A percentile compares a stretch with the other conserved stretches of the same genome.
Conservation (phyloP, 805 yeast genomes). For the Saturnispora saitoi region DNA sequence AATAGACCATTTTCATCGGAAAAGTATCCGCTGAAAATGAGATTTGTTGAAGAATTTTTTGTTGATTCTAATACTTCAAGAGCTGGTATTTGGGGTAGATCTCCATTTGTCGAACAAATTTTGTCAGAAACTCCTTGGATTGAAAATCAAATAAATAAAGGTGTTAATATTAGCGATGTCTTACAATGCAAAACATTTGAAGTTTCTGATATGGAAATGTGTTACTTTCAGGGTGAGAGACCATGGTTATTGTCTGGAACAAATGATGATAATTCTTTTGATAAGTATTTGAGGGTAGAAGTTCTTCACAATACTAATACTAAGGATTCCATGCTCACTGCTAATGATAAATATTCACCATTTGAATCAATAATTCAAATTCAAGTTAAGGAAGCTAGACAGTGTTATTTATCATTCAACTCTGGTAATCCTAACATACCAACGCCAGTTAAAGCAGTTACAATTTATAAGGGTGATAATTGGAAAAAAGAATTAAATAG, state of each 20-base stretch:
- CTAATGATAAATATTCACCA: constrained; percentile 44
- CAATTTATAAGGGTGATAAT: constrained; percentile 33
- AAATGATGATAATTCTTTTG: constrained; percentile 25
- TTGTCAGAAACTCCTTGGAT: constrained; percentile 59
- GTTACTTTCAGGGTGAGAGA: constrained; percentile 42
- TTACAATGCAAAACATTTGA: constrained; percentile 27
- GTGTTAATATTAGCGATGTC: neutral
- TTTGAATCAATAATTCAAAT: constrained; percentile 54
- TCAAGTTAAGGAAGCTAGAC: constrained; percentile 51
- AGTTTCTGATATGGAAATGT: constrained; percentile 41
- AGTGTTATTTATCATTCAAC: constrained; percentile 55
- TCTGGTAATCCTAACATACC: constrained; percentile 29
- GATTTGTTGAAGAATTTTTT: constrained; percentile 58
- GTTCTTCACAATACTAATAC: constrained; percentile 41
- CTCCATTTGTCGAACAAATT: constrained; percentile 38
- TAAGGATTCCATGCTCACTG: neutral
- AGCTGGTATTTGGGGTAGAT: constrained; percentile 33
- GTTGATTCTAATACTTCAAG: constrained; percentile 24
- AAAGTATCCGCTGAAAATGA: constrained; percentile 57
- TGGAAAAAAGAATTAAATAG: constrained; percentile 4
- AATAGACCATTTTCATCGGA: constrained; percentile 26
- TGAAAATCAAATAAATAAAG: neutral
- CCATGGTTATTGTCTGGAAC: constrained; percentile 40
- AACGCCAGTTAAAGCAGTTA: constrained; percentile 60
- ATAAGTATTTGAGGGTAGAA: constrained; percentile 42